Percentiles rank a stretch among this genome's conserved stretches.
phyloP scores from a whole-genome alignment of 108 stramenopile genomes.

The Stephanodiscus minutulus region DNA sequence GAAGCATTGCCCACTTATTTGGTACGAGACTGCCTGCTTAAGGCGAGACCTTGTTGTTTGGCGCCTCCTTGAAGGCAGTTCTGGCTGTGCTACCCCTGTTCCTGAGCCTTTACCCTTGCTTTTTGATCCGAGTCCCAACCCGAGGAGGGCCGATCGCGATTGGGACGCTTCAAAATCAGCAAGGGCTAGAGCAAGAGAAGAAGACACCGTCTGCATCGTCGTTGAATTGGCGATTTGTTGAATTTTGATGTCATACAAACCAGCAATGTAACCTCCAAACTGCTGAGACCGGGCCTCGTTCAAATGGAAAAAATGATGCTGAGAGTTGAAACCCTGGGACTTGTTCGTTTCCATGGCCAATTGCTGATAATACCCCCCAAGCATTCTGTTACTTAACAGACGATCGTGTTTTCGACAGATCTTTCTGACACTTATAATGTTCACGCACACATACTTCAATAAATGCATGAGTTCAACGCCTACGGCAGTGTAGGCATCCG shows the following conservation, averaged over 20 bases:
- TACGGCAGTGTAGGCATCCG: conserved; percentile 53
- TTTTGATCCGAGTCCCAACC: conserved; percentile 13
- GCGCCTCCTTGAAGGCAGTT: conserved; percentile 30
- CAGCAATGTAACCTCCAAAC: conserved; percentile 35
- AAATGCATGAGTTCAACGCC: conserved; percentile 54
- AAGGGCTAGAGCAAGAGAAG: conserved; percentile 72
- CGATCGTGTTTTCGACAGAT: conserved; percentile 87
- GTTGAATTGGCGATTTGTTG: conserved; percentile 78
- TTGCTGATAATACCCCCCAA: conserved; percentile 79
- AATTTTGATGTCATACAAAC: conserved; percentile 66
- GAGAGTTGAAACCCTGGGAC: background rate
- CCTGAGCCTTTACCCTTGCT: conserved; percentile 1
- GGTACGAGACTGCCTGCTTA: conserved; percentile 37
- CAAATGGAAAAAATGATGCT: conserved; percentile 21
- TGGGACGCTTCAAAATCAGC: conserved; percentile 80
- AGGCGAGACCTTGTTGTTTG: conserved; percentile 21
- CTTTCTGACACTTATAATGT: conserved; percentile 74
- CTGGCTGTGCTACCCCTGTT: background rate
- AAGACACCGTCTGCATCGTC: conserved; percentile 76
- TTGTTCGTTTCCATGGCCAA: conserved; percentile 19
- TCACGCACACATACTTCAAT: conserved; percentile 48
- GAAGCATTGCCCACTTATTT: conserved; percentile 47
- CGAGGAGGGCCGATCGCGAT: conserved; percentile 65
- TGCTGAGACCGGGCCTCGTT: conserved; percentile 11
- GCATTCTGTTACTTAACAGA: conserved; percentile 81